Percentiles rank a stretch among this genome's conserved stretches.
These are phyloP conservation scores for Umbilicaria muhlenbergii DNA, from an alignment of 495 filamentous ascomycete genomes.

Conservation along the genomic window DNA sequence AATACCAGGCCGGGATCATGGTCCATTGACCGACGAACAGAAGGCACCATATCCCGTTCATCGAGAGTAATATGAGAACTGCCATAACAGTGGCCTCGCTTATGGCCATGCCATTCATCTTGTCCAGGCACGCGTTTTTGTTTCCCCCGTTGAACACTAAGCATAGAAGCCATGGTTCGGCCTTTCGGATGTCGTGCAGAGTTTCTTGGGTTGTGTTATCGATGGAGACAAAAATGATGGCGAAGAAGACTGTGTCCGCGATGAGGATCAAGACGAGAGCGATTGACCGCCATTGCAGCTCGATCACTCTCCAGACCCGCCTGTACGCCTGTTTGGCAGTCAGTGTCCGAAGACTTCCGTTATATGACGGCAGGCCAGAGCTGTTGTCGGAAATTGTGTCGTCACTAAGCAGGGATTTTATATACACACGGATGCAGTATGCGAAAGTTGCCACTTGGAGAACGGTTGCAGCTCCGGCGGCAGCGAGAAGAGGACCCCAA, in stretches of 20 bases:
- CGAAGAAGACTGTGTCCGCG: conserved; percentile 79
- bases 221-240: conserved; percentile 74
- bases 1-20: conserved; percentile 73
- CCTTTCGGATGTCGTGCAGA: conserved; percentile 33
- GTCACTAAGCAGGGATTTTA: conserved; percentile 65
- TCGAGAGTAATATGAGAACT: conserved; percentile 63
- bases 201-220: conserved; percentile 50
- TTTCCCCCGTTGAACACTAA: conserved; percentile 41
- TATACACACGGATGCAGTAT: conserved; percentile 90
- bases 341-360: conserved; percentile 60
- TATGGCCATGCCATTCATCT: conserved; percentile 43
- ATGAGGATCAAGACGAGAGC: conserved; percentile 76
- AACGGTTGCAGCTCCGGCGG: conserved; percentile 61
- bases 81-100: conserved; percentile 66
- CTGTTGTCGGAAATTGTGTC: conserved; percentile 41
- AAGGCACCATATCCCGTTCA: conserved; percentile 74
- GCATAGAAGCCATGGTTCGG: conserved; percentile 57
- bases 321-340: conserved; percentile 80
- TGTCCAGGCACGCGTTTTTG: conserved; percentile 45
- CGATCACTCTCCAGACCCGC: conserved; percentile 70
- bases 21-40: conserved; percentile 64
- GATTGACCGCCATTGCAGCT: conserved; percentile 87
- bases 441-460: conserved; percentile 74
- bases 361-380: conserved; percentile 62
- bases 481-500: conserved; percentile 76